Conservation (phyloP, 306 rosid genomes). For the Pachyrhizus erosus region DNA sequence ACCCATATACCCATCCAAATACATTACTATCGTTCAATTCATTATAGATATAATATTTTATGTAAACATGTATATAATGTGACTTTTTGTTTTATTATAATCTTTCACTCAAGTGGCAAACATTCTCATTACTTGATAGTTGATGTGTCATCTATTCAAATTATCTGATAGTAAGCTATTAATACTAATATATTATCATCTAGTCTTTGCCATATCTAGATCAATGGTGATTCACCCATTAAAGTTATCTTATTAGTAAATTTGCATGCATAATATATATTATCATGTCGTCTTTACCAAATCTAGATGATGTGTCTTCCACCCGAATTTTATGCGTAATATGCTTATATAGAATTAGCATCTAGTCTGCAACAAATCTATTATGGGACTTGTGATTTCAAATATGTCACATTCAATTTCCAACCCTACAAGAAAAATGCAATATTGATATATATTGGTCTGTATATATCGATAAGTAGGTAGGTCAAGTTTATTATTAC, state of each 20-base stretch:
- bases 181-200: slow-evolving; percentile 1
- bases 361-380: not conserved
- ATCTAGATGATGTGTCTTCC: slow-evolving; percentile 27
- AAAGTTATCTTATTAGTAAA: slow-evolving; percentile 9
- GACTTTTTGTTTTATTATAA: slow-evolving; percentile 4
- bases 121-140: slow-evolving; percentile 26
- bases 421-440: too few species aligned
- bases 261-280: not conserved
- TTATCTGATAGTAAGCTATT: slow-evolving; percentile 13
- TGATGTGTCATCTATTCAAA: not conserved
- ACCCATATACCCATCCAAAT: not conserved
- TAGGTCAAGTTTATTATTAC: not conserved
- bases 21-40: slow-evolving; percentile 16
- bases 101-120: slow-evolving; percentile 31
- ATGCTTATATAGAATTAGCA: not conserved
- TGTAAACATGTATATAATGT: not conserved
- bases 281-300: slow-evolving; percentile 14
- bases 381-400: not conserved
- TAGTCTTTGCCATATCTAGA: not conserved
- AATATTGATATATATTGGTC: not conserved
- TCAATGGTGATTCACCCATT: not conserved
- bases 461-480: not conserved
- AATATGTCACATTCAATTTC: not conserved
- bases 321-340: not conserved
- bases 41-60: not conserved